Conservation (phyloP, 345 rosid genomes). For the Eucalyptus pauciflora region DNA sequence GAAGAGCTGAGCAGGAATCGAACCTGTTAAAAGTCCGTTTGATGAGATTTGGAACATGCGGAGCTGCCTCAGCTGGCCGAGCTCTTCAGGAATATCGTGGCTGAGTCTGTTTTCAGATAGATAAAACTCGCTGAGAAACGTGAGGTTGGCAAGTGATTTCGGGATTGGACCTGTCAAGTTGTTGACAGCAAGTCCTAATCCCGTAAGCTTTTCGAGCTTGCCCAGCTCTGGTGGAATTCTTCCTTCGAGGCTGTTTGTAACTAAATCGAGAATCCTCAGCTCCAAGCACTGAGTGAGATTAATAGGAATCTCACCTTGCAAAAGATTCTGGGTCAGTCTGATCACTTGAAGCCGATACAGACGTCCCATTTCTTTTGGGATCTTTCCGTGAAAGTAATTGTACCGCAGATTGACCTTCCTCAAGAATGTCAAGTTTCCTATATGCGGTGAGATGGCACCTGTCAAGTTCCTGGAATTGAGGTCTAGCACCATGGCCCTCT, state of each 20-base stretch:
- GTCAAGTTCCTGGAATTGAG: background rate
- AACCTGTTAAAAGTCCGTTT: slow-evolving; percentile 6
- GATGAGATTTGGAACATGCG: background rate
- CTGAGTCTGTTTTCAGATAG: slow-evolving; percentile 8
- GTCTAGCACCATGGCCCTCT: slow-evolving; percentile 1
- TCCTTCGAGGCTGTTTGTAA: slow-evolving; percentile 7
- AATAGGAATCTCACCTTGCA: slow-evolving; percentile 10
- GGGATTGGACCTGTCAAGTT: slow-evolving; percentile 13
- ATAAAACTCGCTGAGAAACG: background rate
- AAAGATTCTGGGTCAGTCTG: background rate
- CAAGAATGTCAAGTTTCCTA: slow-evolving; percentile 14
- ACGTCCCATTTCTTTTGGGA: slow-evolving; percentile 7
- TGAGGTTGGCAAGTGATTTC: slow-evolving; percentile 1
- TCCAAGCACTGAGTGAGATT: slow-evolving; percentile 3
- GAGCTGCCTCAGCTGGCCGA: slow-evolving; percentile 1
- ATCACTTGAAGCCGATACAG: background rate
- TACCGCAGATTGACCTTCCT: background rate
- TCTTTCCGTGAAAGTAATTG: slow-evolving; percentile 4
- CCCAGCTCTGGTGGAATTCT: slow-evolving; percentile 8
- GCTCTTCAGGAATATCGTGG: slow-evolving; percentile 2
- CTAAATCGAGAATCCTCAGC: slow-evolving; percentile 1
- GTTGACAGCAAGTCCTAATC: slow-evolving; percentile 2
- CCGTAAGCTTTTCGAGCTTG: background rate
- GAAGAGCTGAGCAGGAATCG: slow-evolving; percentile 8
- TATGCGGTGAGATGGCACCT: slow-evolving; percentile 6